These are phyloP conservation scores for Pyrus bretschneideri DNA, from an alignment of 306 rosid genomes.

Conservation along the genomic window DNA sequence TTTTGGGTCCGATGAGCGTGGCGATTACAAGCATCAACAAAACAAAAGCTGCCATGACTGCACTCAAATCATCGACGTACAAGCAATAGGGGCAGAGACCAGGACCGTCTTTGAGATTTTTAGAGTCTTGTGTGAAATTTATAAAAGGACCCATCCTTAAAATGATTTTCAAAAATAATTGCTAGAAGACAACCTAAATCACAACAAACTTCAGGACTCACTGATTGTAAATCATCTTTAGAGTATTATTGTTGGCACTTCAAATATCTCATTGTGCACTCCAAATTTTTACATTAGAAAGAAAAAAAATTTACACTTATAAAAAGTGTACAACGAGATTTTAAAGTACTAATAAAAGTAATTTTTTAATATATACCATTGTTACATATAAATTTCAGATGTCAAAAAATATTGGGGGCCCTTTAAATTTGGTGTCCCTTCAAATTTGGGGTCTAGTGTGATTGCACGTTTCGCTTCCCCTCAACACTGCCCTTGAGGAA, in stretches of 20 bases:
- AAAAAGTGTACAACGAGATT: too few species aligned
- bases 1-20: background rate
- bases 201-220: too few species aligned
- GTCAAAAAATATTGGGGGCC: constrained; percentile 31
- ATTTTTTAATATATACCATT: too few species aligned
- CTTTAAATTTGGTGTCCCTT: background rate
- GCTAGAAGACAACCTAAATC: too few species aligned
- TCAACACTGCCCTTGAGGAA: background rate
- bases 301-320: too few species aligned
- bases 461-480: rapidly evolving
- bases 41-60: background rate
- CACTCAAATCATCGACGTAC: constrained; percentile 15
- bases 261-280: background rate
- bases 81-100: constrained; percentile 50
- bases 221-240: too few species aligned
- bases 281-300: too few species aligned
- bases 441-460: background rate
- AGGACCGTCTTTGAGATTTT: too few species aligned
- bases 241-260: too few species aligned
- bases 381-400: too few species aligned
- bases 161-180: too few species aligned
- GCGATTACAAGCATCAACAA: background rate
- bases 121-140: rapidly evolving
- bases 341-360: too few species aligned
- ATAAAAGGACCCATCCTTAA: rapidly evolving